Conservation (phyloP, 2,329 filamentous ascomycete species). For the Alternaria burnsii region DNA sequence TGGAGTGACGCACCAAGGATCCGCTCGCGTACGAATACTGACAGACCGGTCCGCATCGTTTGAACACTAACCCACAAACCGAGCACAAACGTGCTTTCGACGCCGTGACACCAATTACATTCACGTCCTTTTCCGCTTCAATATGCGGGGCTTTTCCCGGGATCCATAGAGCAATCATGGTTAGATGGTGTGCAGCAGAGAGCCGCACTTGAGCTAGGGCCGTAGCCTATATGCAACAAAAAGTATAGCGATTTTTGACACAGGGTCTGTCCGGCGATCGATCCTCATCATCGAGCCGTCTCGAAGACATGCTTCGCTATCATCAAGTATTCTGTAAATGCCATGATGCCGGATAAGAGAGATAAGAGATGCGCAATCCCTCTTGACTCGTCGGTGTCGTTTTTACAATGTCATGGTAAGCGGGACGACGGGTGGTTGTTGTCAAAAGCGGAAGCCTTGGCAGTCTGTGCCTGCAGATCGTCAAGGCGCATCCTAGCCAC, state of each 20-base stretch:
- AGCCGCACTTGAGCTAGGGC: slow-evolving; percentile 22
- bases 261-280: neutral
- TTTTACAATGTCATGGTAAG: neutral
- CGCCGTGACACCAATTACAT: slow-evolving; percentile 37
- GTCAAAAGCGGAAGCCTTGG: slow-evolving; percentile 24
- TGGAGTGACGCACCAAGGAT: slow-evolving; percentile 34
- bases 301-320: neutral
- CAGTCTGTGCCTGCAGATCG: slow-evolving; percentile 36
- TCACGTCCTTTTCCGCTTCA: slow-evolving; percentile 13
- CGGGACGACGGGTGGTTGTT: slow-evolving; percentile 24
- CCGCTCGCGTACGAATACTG: slow-evolving; percentile 38
- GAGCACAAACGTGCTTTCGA: slow-evolving; percentile 33
- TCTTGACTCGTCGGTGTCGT: neutral
- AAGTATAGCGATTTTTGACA: slow-evolving; percentile 13
- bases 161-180: slow-evolving; percentile 9
- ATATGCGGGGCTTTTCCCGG: slow-evolving; percentile 18
- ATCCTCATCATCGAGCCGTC: neutral
- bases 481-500: slow-evolving; percentile 21
- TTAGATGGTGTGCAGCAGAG: slow-evolving; percentile 4
- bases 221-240: slow-evolving; percentile 28
- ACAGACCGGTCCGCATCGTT: slow-evolving; percentile 31
- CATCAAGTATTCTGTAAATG: neutral
- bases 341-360: neutral
- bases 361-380: neutral
- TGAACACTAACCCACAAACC: slow-evolving; percentile 31